Conservation (phyloP, 805 yeast genomes). For the Metahyphopichia silvanorum region DNA sequence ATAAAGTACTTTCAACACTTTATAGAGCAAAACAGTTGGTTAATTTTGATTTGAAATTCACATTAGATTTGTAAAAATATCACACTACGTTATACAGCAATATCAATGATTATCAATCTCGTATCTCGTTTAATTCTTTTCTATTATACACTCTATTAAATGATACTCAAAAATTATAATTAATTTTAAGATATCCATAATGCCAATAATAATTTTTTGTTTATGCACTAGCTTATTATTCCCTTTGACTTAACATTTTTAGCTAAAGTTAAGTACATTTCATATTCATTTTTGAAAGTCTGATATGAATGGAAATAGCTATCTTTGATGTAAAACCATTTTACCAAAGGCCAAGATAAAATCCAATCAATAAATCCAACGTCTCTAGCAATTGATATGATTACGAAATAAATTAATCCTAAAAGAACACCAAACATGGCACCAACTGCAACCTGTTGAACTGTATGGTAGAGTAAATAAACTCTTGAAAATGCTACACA, state of each 20-base stretch:
- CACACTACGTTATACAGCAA: no score
- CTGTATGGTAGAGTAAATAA: constrained; percentile 73
- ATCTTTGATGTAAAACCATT: constrained; percentile 56
- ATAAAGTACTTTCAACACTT: no score
- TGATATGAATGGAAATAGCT: constrained; percentile 49
- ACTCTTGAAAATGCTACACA: constrained; percentile 69
- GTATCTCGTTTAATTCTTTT: no score
- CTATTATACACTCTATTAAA: no score
- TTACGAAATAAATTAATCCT: constrained; percentile 57
- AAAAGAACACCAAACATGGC: constrained; percentile 54
- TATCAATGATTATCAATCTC: no score
- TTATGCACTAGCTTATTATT: neutral
- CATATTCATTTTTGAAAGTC: constrained; percentile 46
- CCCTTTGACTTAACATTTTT: constrained; percentile 1
- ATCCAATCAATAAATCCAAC: constrained; percentile 67
- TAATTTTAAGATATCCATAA: no score
- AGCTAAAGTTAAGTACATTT: constrained; percentile 4
- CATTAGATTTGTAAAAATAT: no score
- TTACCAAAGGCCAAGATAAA: constrained; percentile 53
- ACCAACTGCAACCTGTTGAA: constrained; percentile 74
- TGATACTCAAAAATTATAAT: no score
- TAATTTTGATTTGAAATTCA: no score
- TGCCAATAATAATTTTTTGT: neutral
- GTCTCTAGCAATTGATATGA: constrained; percentile 55
- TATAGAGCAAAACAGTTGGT: no score